These are phyloP conservation scores for Rhodotorula sp. DNA, from an alignment of 1,284 basidiomycete species.

Conservation along the genomic window DNA sequence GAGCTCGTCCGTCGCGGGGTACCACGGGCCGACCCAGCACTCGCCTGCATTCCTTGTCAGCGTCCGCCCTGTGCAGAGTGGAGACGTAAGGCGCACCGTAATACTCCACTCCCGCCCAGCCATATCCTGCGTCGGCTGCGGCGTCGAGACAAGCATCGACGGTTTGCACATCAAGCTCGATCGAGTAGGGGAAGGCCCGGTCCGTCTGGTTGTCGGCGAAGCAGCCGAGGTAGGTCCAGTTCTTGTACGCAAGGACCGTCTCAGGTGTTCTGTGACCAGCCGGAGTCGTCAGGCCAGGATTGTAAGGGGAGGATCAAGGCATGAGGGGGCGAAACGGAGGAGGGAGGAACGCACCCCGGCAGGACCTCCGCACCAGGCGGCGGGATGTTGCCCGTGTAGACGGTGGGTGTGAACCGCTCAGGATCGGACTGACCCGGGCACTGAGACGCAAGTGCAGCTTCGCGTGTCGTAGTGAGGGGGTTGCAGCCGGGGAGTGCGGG, in stretches of 20 bases:
- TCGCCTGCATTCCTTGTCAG: neutral
- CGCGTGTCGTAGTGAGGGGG: constrained; percentile 36
- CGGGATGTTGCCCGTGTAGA: constrained; percentile 23
- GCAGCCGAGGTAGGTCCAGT: constrained; percentile 26
- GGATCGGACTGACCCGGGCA: constrained; percentile 15
- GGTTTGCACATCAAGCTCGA: constrained; percentile 11
- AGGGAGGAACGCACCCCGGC: neutral
- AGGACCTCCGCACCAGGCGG: neutral
- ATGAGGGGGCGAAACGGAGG: too few relatives aligned
- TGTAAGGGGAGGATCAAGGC: too few relatives aligned
- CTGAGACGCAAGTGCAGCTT: constrained; percentile 18
- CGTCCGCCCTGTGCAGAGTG: too few relatives aligned
- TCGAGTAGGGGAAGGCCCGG: constrained; percentile 27
- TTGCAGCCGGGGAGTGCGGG: constrained; percentile 48
- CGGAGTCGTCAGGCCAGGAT: neutral
- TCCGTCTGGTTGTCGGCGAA: constrained; percentile 26
- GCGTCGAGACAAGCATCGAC: constrained; percentile 28
- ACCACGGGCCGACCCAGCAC: neutral
- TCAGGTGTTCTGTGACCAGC: constrained; percentile 26
- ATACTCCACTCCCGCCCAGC: constrained; percentile 22
- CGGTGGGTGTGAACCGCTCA: constrained; percentile 5
- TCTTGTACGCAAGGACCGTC: neutral
- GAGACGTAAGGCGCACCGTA: constrained; percentile 14
- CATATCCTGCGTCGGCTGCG: neutral
- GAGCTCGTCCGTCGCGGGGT: neutral